These are phyloP conservation scores for Pythium brassicae DNA, from an alignment of 352 stramenopile genomes.

Conservation along the genomic window DNA sequence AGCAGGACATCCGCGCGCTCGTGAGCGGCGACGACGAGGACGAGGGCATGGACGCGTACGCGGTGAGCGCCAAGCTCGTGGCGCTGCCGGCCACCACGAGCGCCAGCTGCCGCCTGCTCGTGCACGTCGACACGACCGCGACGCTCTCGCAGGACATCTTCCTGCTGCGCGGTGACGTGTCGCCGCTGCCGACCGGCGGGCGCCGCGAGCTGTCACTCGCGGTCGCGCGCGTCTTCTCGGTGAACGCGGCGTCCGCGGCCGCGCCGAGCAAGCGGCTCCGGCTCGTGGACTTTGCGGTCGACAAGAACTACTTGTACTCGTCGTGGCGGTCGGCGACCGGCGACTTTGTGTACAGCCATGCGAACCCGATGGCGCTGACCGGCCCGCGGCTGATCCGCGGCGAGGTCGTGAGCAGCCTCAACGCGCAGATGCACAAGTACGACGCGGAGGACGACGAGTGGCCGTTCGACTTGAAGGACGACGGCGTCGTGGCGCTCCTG, in stretches of 20 bases:
- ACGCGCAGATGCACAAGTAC: conserved; percentile 65
- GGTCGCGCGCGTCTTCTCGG: conserved; percentile 49
- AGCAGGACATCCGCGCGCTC: conserved; percentile 46
- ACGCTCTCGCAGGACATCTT: conserved; percentile 57
- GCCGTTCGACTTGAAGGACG: conserved; percentile 48
- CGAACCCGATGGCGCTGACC: conserved; percentile 67
- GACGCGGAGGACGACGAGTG: conserved; percentile 50
- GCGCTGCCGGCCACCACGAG: conserved; percentile 46
- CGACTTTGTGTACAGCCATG: conserved; percentile 57
- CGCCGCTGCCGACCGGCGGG: conserved; percentile 17
- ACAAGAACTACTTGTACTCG: conserved; percentile 68
- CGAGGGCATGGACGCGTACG: conserved; percentile 34
- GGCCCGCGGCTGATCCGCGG: conserved; percentile 48
- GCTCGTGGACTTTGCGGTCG: conserved; percentile 69
- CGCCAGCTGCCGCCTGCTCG: conserved; percentile 54
- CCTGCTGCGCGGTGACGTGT: conserved; percentile 53
- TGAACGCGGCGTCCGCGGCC: conserved; percentile 12
- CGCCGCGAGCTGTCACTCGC: conserved; percentile 39
- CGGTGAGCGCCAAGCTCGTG: conserved; percentile 51
- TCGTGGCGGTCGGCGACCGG: conserved; percentile 59
- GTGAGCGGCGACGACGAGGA: conserved; percentile 31
- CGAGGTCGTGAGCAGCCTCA: conserved; percentile 47
- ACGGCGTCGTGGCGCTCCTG: conserved; percentile 30
- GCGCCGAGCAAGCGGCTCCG: conserved; percentile 37
- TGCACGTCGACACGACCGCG: conserved; percentile 59